Evolutionary conservation across 352 stramenopile genomes (phyloP), one percentile per base, ranked within the genome.

Genomic region (Globisporangium spiculum): DNA sequence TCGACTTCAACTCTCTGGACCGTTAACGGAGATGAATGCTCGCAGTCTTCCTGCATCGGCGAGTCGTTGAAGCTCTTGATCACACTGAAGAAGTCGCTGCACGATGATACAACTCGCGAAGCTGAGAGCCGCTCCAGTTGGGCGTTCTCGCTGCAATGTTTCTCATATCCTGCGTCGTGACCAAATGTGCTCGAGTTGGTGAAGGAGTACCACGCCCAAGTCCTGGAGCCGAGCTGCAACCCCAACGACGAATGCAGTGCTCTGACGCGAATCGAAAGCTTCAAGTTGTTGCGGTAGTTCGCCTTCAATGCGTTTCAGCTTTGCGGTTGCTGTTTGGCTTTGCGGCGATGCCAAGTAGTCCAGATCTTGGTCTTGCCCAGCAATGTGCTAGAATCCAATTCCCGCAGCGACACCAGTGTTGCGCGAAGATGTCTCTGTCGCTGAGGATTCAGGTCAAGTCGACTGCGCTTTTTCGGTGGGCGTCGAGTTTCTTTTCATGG

Each of bases 361-460:
- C 6, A 59, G 54, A 59, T 59, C 54, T 59, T 32, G 52, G 30
- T 57, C 52, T 34, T 57, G 22, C 52, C 52, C 52, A 57, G 24
- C 24, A 26, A 57, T 57, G 10, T 20, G 22, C 14, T 26, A 10
- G 9, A 57, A 57, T 2, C 52, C 22, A 34, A 57, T 22, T 9
- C 20, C 52, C 1, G 22, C 22, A 20, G 34, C 5, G 9, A 8
- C 22, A 32, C 50, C 50, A 32, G n/a, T 30, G n/a, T 18, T 12
- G 18, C 22, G n/a, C 7, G 3, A n/a, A 34, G 4, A 26, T 20
- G 52, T 10, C 5, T 12, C 10, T 57, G 30, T 57, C 9, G 24
- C 52, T 20, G 52, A 57, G 16, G 24, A 34, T 20, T 57, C 30
- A 3, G 24, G 9, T 32, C n/a, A 32, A 32, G 27, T 32, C 3